Evolutionary conservation across 2,329 filamentous ascomycete species (phyloP).

Genomic region (Seiridium unicorne): DNA sequence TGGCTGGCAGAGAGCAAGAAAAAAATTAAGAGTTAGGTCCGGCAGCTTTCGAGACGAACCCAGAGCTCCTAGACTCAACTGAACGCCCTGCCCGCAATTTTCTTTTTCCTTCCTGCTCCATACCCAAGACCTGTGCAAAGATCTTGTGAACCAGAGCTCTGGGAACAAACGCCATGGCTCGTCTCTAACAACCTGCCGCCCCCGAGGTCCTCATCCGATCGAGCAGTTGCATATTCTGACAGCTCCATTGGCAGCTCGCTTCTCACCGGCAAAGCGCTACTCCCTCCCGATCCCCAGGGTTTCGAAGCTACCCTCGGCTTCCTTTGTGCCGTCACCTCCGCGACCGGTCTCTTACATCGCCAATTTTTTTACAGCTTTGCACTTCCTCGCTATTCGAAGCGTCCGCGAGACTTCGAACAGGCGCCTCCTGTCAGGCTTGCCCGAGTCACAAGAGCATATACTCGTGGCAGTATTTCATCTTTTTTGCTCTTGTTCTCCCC

Average conservation of each 20-base stretch:
- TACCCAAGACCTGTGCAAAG: background rate
- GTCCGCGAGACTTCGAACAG: too few relatives aligned
- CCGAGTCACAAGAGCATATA: background rate
- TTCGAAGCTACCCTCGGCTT: conserved; percentile 4
- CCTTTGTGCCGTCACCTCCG: conserved; percentile 4
- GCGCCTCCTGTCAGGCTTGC: background rate
- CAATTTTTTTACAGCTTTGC: background rate
- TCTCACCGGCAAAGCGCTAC: conserved; percentile 1
- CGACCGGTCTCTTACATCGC: conserved; percentile 2
- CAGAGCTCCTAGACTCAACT: background rate
- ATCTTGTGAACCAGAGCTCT: conserved; percentile 1
- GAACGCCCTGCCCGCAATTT: background rate
- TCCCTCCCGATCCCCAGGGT: background rate
- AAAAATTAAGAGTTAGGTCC: background rate
- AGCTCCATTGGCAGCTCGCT: background rate
- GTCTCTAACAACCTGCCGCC: conserved; percentile 4
- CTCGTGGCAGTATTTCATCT: background rate
- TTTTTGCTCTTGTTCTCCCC: background rate
- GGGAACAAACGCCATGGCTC: conserved; percentile 3
- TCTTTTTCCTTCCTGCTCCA: background rate
- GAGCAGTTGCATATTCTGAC: background rate
- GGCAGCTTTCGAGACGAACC: background rate
- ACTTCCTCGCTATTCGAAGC: background rate
- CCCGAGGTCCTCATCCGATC: background rate
- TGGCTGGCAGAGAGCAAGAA: background rate